Conservation (phyloP, 345 rosid species). For the Psidium guajava region DNA sequence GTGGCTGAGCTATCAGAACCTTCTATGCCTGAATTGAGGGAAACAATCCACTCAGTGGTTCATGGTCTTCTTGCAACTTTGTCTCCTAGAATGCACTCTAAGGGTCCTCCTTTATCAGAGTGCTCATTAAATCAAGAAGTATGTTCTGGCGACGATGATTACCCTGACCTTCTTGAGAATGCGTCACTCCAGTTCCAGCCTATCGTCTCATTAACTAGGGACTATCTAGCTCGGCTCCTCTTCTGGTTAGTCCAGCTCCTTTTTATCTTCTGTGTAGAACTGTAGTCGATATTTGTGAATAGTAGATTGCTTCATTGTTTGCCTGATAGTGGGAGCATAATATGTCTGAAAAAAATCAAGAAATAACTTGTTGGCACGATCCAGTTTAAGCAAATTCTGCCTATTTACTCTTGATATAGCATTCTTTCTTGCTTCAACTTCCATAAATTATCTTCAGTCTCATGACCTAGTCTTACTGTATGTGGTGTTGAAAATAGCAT, state of each 20-base stretch:
- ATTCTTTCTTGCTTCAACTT: neutral
- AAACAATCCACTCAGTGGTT: slow-evolving; percentile 65
- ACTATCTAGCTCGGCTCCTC: slow-evolving; percentile 87
- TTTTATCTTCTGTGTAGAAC: neutral
- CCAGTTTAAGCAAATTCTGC: neutral
- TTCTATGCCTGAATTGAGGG: slow-evolving; percentile 60
- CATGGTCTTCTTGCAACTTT: slow-evolving; percentile 94
- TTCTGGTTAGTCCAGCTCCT: slow-evolving; percentile 56
- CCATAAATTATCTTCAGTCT: neutral
- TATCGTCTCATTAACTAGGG: slow-evolving; percentile 64
- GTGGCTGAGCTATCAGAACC: slow-evolving; percentile 97
- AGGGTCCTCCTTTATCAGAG: slow-evolving; percentile 52
- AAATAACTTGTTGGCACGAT: neutral
- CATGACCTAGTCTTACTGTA: neutral
- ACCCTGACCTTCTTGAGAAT: slow-evolving; percentile 71
- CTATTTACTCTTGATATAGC: neutral
- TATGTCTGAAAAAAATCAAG: neutral
- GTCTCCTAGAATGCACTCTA: slow-evolving; percentile 82
- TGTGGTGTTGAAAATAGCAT: neutral
- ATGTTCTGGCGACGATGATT: slow-evolving; percentile 46
- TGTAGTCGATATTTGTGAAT: neutral
- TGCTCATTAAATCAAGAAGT: slow-evolving; percentile 29
- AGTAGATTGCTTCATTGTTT: neutral
- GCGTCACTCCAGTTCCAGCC: slow-evolving; percentile 86
- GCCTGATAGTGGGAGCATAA: neutral